Conservation (phyloP, 306 rosid genomes). For the Quercus agrifolia region DNA sequence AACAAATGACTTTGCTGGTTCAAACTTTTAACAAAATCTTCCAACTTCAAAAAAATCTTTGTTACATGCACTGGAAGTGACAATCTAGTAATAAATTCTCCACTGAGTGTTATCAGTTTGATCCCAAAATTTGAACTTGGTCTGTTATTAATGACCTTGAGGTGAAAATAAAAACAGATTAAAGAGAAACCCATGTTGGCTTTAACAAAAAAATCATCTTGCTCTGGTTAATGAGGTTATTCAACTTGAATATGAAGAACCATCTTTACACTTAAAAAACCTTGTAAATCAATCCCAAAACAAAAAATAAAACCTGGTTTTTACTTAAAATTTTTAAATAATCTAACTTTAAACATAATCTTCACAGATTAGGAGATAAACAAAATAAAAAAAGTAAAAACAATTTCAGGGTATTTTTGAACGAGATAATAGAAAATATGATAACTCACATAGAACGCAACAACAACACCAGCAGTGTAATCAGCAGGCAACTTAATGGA, state of each 20-base stretch:
- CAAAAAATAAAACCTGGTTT: not conserved
- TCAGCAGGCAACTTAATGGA: conserved; percentile 88
- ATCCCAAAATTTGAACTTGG: not conserved
- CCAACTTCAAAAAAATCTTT: too few relatives aligned
- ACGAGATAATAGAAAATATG: not conserved
- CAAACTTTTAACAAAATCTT: not conserved
- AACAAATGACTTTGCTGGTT: not conserved
- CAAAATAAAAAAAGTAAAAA: not conserved
- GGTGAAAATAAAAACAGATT: not conserved
- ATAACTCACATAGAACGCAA: conserved; percentile 93
- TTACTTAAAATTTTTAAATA: not conserved
- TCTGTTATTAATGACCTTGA: not conserved
- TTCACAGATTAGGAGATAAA: not conserved
- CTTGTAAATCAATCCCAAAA: not conserved
- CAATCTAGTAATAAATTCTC: not conserved
- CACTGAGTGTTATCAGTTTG: not conserved
- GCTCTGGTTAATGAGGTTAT: not conserved
- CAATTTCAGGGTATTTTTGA: not conserved
- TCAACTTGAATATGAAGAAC: not conserved
- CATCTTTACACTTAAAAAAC: not conserved
- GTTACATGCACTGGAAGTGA: not conserved
- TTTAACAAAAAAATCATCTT: not conserved
- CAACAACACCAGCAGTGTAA: conserved; percentile 95
- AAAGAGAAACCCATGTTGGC: too few relatives aligned
- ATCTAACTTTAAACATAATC: not conserved